These are phyloP conservation scores for Aspergillus ochraceoroseus DNA, from an alignment of 2,329 filamentous ascomycete genomes.

Conservation along the genomic window DNA sequence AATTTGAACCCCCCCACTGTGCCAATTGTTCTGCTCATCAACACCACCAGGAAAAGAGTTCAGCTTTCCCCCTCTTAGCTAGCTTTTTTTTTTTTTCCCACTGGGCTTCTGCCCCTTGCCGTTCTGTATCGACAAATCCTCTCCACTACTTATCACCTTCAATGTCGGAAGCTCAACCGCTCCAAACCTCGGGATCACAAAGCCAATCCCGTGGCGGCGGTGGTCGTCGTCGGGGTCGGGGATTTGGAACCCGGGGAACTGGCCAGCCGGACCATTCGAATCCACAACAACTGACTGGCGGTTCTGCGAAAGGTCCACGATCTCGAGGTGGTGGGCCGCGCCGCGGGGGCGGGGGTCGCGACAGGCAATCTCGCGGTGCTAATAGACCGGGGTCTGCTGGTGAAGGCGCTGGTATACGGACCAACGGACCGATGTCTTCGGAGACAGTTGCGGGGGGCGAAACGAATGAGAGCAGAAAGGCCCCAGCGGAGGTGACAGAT, in stretches of 20 bases:
- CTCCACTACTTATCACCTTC: conserved; percentile 9
- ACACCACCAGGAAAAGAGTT: conserved; percentile 8
- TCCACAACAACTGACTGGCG: conserved; percentile 25
- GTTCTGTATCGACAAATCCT: neutral
- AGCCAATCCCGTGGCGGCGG: conserved; percentile 43
- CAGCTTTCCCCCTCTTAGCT: conserved; percentile 11
- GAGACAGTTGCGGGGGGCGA: conserved; percentile 41
- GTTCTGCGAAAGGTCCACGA: conserved; percentile 35
- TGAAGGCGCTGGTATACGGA: conserved; percentile 12
- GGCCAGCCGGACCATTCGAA: conserved; percentile 29
- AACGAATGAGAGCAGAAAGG: conserved; percentile 26
- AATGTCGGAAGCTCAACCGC: conserved; percentile 32
- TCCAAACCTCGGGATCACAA: conserved; percentile 26
- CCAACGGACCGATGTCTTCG: conserved; percentile 37
- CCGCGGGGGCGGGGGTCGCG: conserved; percentile 34
- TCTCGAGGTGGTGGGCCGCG: conserved; percentile 32
- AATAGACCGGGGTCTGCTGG: conserved; percentile 19
- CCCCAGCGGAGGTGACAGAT: conserved; percentile 27
- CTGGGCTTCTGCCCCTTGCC: neutral
- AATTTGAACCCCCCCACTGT: conserved; percentile 13
- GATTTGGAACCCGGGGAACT: conserved; percentile 4
- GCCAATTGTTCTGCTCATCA: conserved; percentile 9
- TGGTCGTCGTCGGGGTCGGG: conserved; percentile 39
- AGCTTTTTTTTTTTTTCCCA: conserved; percentile 3
- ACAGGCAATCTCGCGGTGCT: conserved; percentile 24